Evolutionary conservation across 345 rosid genomes (phyloP), one percentile per base, ranked within the genome.

Genomic region (Hibiscus tridactylites): DNA sequence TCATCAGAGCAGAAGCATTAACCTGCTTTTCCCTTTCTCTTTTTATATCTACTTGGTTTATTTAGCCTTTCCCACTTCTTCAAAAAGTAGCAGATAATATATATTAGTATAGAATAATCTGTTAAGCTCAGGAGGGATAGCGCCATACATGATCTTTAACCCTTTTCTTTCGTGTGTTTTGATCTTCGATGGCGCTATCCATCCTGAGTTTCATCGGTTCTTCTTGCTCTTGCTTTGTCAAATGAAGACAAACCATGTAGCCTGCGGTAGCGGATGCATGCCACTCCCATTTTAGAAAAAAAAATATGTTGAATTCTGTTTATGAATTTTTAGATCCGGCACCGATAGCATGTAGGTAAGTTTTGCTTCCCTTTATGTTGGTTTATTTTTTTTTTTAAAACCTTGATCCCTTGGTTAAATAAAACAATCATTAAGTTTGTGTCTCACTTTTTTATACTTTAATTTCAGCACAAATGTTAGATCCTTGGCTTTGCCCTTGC

Each of bases 61-160:
- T 63, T 63, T 9, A 65, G 66, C 33, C 44, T 28, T 29, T 9
- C 19, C 13, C 16, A 21, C 5, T 13, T 16, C 44, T 8, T 39
- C 44, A 39, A 39, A 31, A 61, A 6, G 21, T n/a, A 16, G 67
- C 37, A 63, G 28, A 17, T 37, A 37, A 31, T 4, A 31, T 16
- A 62, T 17, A 39, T 62, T 19, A 78, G 81, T 62, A 73, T 56
- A 54, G 80, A 79, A 79, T 78, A 74, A 76, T 79, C 85, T 62
- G 75, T 79, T 47, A 79, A 82, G 85, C 85, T 82, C 85, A 82
- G 85, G 85, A 82, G 85, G 85, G 85, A 82, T 82, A 82, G 85
- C 85, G 80, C 85, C 85, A 77, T 70, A 47, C 44, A 61, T 31
- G 21, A 61, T 72, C 69, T 63, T 72, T 19, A 16, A 42, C 0